Evolutionary conservation across 306 rosid species (phyloP).

Genomic region (Cicer judaicum): DNA sequence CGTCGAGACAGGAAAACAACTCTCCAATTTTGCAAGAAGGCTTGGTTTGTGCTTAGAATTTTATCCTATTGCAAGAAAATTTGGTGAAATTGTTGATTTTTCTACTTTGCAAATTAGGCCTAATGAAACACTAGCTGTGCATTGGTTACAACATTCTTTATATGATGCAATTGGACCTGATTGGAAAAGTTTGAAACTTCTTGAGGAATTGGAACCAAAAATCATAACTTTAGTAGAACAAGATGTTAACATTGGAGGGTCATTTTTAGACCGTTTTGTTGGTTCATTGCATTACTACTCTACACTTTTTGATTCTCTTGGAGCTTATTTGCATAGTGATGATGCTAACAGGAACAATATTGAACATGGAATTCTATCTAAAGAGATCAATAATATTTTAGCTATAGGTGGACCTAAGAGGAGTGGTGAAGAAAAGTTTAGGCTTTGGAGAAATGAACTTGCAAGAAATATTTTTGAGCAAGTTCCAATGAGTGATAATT

Average conservation of each 20-base stretch:
- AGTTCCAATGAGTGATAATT: constrained; percentile 74
- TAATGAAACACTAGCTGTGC: constrained; percentile 72
- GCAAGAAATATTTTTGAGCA: constrained; percentile 56
- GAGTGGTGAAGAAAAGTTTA: constrained; percentile 79
- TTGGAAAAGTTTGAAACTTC: constrained; percentile 65
- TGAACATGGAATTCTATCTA: constrained; percentile 58
- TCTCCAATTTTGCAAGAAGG: constrained; percentile 66
- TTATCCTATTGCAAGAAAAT: constrained; percentile 59
- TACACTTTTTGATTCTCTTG: constrained; percentile 81
- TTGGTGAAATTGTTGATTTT: constrained; percentile 59
- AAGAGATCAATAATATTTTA: constrained; percentile 79
- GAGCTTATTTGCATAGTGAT: constrained; percentile 58
- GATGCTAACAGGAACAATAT: constrained; percentile 65
- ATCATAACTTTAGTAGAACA: constrained; percentile 86
- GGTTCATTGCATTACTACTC: constrained; percentile 87
- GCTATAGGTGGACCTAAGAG: constrained; percentile 85
- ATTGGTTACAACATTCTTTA: constrained; percentile 79
- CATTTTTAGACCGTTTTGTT: constrained; percentile 86
- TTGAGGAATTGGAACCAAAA: constrained; percentile 65
- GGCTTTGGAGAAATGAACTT: constrained; percentile 78
- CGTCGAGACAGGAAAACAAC: constrained; percentile 69
- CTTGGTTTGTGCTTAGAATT: constrained; percentile 73
- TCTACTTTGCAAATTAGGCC: constrained; percentile 54
- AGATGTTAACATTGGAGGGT: constrained; percentile 66
- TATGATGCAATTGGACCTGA: constrained; percentile 80